A percentile compares a stretch with the other conserved stretches of the same genome.
Evolutionary conservation across 257 asterid species (phyloP).

Genomic region (Solanum sparsipilum): DNA sequence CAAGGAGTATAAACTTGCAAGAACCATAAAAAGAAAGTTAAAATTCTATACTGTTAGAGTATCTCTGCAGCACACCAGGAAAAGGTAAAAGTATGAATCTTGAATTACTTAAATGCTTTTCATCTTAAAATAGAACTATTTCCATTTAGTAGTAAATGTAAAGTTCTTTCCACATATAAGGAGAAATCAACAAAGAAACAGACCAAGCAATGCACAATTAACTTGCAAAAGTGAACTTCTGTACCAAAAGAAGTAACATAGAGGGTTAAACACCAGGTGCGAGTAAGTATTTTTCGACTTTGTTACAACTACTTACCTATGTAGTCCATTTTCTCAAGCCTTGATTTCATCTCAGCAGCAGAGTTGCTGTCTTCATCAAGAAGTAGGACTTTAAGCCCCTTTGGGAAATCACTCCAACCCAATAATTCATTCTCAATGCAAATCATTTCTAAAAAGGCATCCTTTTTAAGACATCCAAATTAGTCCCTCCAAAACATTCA

Average conservation of each 20-base stretch:
- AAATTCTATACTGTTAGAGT: not conserved
- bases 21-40: not conserved
- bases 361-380: slow-evolving; percentile 22
- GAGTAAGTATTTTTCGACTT: not conserved
- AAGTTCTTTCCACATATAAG: not conserved
- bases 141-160: not conserved
- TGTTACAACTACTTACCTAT: slow-evolving; percentile 14
- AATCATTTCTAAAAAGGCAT: slow-evolving; percentile 42
- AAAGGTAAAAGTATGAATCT: not conserved
- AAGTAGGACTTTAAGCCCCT: slow-evolving; percentile 42
- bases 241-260: not conserved
- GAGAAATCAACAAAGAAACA: not conserved
- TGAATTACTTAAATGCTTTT: not conserved
- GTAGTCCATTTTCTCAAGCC: slow-evolving; percentile 36
- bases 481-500: not conserved
- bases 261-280: not conserved
- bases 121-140: not conserved
- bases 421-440: slow-evolving; percentile 31
- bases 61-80: not conserved
- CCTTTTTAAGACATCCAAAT: slow-evolving; percentile 12
- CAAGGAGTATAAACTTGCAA: not conserved
- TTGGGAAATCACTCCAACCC: slow-evolving; percentile 47
- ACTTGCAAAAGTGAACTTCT: not conserved
- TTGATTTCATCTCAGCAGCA: slow-evolving; percentile 23
- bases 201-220: not conserved